Evolutionary conservation across 305 asterid genomes (phyloP).

Genomic region (Ruellia speciosa): DNA sequence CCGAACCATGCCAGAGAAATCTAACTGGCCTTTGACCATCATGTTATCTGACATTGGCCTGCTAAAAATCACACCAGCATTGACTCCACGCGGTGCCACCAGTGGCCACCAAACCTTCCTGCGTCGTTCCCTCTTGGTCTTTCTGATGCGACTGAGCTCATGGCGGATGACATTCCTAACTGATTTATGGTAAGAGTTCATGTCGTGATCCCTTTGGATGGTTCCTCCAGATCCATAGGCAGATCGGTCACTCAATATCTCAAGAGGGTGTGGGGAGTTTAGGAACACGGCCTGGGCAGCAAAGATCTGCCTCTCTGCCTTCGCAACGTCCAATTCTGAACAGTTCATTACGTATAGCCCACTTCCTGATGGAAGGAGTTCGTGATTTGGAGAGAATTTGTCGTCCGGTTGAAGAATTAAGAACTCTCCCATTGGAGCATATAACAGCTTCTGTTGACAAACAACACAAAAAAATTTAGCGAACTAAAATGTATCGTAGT

Average conservation of each 20-base stretch:
- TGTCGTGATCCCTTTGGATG: slow-evolving; percentile 85
- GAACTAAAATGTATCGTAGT: slow-evolving; percentile 1
- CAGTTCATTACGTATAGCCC: slow-evolving; percentile 65
- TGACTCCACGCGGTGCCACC: slow-evolving; percentile 34
- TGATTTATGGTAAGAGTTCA: slow-evolving; percentile 59
- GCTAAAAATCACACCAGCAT: slow-evolving; percentile 32
- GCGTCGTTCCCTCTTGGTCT: slow-evolving; percentile 45
- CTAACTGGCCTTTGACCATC: slow-evolving; percentile 36
- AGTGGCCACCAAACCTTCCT: slow-evolving; percentile 75
- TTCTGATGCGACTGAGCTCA: slow-evolving; percentile 53
- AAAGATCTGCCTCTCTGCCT: slow-evolving; percentile 53
- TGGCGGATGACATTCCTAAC: slow-evolving; percentile 50
- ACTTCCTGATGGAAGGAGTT: slow-evolving; percentile 80
- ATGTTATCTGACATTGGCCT: slow-evolving; percentile 25
- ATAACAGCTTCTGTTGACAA: slow-evolving; percentile 60
- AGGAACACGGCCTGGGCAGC: slow-evolving; percentile 58
- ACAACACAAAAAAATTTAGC: background rate
- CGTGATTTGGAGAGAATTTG: slow-evolving; percentile 72
- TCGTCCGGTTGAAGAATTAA: slow-evolving; percentile 85
- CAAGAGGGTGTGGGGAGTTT: slow-evolving; percentile 91
- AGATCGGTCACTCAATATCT: slow-evolving; percentile 74
- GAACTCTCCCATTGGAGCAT: slow-evolving; percentile 75
- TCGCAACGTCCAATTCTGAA: slow-evolving; percentile 28
- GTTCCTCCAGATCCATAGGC: slow-evolving; percentile 88
- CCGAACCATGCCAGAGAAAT: slow-evolving; percentile 44